phyloP scores from a whole-genome alignment of 805 yeast species.

The Ogataea salicorniae region DNA sequence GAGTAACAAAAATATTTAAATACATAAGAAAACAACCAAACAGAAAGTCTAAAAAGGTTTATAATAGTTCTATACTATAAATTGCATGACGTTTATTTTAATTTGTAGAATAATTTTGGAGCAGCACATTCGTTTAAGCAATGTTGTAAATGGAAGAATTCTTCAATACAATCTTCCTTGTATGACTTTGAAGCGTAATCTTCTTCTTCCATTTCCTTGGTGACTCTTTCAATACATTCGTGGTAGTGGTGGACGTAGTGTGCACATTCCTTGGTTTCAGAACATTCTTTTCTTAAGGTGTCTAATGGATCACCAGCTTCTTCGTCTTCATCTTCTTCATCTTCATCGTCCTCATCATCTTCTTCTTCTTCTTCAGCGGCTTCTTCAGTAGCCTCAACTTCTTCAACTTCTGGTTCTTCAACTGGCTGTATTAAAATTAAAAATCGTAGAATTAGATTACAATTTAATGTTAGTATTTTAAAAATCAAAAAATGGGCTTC shows the following conservation, averaged over 20 bases:
- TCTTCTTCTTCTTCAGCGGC: slow-evolving; percentile 48
- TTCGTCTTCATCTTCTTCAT: slow-evolving; percentile 45
- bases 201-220: slow-evolving; percentile 77
- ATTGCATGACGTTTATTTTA: slow-evolving; percentile 47
- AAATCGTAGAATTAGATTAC: not conserved
- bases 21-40: not conserved
- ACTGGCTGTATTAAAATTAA: slow-evolving; percentile 23
- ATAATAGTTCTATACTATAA: too few relatives aligned
- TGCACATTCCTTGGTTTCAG: slow-evolving; percentile 60
- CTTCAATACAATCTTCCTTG: slow-evolving; percentile 98
- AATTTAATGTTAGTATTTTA: slow-evolving; percentile 4
- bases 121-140: slow-evolving; percentile 89
- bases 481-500: not conserved
- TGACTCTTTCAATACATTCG: slow-evolving; percentile 94
- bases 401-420: slow-evolving; percentile 32
- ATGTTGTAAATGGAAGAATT: slow-evolving; percentile 94
- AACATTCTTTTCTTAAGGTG: slow-evolving; percentile 61
- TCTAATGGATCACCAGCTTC: slow-evolving; percentile 65
- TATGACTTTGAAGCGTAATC: slow-evolving; percentile 73
- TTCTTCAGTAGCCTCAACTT: slow-evolving; percentile 46
- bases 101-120: slow-evolving; percentile 80
- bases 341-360: slow-evolving; percentile 36
- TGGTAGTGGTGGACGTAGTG: slow-evolving; percentile 82
- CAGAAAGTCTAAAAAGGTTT: not conserved
- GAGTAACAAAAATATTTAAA: not conserved